Evolutionary conservation across 2,329 filamentous ascomycete species (phyloP).

Genomic region (Trichoderma atroviride): DNA sequence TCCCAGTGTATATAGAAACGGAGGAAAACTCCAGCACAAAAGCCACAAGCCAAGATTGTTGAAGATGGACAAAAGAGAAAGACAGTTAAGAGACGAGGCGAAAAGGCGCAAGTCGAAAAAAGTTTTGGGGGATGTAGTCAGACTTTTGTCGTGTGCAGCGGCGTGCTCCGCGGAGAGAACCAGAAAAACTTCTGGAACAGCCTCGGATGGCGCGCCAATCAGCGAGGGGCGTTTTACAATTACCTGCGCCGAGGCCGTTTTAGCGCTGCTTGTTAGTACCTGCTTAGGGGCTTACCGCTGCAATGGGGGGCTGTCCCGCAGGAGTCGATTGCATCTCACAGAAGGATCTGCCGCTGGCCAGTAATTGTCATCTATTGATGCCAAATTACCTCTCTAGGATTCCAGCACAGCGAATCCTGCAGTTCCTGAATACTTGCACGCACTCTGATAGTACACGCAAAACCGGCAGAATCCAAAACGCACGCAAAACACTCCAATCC

Average conservation of each 20-base stretch:
- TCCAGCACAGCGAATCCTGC: not conserved
- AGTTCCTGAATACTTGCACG: not conserved
- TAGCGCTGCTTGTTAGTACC: not conserved
- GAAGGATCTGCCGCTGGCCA: not conserved
- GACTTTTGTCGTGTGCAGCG: slow-evolving; percentile 17
- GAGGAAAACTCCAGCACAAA: not conserved
- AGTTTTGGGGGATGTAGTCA: slow-evolving; percentile 19
- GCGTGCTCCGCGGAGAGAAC: slow-evolving; percentile 16
- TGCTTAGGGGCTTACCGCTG: not conserved
- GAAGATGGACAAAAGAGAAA: not conserved
- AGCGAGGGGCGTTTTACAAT: slow-evolving; percentile 14
- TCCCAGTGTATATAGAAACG: not conserved
- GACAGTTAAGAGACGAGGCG: not conserved
- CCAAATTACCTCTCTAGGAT: too few relatives aligned
- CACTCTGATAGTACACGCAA: not conserved
- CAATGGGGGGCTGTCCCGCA: not conserved
- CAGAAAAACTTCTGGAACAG: not conserved
- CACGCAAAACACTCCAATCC: not conserved
- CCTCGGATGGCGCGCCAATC: slow-evolving; percentile 23
- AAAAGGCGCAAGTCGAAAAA: not conserved
- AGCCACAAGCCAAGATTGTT: not conserved
- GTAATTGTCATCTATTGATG: not conserved
- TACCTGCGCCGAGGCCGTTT: not conserved
- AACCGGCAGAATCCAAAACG: not conserved
- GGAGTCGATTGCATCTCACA: not conserved